These are phyloP conservation scores for Apiospora aurea DNA, from an alignment of 2,329 filamentous ascomycete species.

Conservation along the genomic window DNA sequence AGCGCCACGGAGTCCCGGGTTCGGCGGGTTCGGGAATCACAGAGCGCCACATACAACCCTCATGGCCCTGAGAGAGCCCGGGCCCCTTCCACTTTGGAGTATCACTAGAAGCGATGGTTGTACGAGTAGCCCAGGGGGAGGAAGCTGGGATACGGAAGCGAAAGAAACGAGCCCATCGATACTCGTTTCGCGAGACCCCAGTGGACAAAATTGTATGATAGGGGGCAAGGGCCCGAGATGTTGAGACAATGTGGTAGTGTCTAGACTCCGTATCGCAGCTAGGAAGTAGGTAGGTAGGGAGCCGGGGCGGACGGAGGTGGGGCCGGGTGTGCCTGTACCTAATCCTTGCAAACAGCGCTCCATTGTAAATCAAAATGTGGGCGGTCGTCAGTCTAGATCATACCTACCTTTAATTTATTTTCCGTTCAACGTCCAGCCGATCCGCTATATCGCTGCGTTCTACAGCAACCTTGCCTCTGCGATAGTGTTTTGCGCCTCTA, in stretches of 20 bases:
- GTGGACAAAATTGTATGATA: background rate
- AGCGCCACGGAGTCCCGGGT: background rate
- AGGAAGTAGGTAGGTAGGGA: background rate
- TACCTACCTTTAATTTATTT: slow-evolving; percentile 17
- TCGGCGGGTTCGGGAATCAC: background rate
- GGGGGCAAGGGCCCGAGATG: background rate
- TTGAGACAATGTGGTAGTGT: background rate
- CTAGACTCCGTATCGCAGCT: background rate
- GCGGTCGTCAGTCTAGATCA: background rate
- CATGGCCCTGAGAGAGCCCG: background rate
- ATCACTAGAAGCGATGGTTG: background rate
- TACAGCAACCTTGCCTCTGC: background rate
- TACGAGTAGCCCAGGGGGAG: background rate
- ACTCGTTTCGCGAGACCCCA: background rate
- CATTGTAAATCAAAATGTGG: slow-evolving; percentile 2
- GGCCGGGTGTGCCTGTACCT: background rate
- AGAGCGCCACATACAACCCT: background rate
- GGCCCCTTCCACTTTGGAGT: background rate
- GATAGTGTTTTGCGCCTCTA: background rate
- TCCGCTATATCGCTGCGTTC: background rate
- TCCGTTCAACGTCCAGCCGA: background rate
- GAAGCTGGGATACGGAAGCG: background rate
- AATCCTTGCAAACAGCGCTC: background rate
- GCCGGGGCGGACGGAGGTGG: slow-evolving; percentile 5
- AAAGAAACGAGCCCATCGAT: background rate